Evolutionary conservation across 2,329 filamentous ascomycete genomes (phyloP), one percentile per base, ranked within the genome.

Genomic region (Arthroderma sp.): DNA sequence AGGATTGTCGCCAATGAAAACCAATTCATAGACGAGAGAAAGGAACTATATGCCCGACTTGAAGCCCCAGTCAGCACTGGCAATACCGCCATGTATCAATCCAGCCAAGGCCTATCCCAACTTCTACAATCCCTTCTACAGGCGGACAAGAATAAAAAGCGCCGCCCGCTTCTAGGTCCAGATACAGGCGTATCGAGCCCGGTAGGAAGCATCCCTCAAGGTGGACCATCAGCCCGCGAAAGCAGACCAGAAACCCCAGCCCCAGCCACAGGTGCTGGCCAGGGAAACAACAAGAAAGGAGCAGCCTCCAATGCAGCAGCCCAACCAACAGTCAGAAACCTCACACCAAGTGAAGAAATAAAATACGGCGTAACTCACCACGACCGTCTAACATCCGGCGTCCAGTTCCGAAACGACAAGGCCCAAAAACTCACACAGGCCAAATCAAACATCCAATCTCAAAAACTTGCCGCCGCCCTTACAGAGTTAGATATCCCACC

Each of bases 121-220:
- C 80, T 97, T 17, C 81, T 95, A 59, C 85, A 91, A 67, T 90
- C 86, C 62, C 81, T 97, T 37, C 81, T 95, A 70, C 82, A 81
- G 58, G 84, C 84, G 56, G 91, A 96, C 71, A 91, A 93, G 70
- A 84, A 84, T 61, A 94, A 95, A 77, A 96, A 96, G 73, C 85
- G 88, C 59, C 89, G 85, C 69, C 84, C 84, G 3, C 74, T 86
- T 25, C 79, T 86, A 65, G 82, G 80, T 2, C 74, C 77, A 7
- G 85, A 86, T 25, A 78, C 76, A 28, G 70, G 71, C 31, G 62
- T 66, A n/a, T 65, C 71, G 53, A 74, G 66, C 73, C 81, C 67
- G 69, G 82, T 61, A 74, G 83, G 67, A 77, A 64, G 63, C 25
- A 63, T 63, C 57, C 68, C 73, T 37, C 66, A 66, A 47, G 41